Conservation (phyloP, 306 rosid genomes). For the Senna tora region DNA sequence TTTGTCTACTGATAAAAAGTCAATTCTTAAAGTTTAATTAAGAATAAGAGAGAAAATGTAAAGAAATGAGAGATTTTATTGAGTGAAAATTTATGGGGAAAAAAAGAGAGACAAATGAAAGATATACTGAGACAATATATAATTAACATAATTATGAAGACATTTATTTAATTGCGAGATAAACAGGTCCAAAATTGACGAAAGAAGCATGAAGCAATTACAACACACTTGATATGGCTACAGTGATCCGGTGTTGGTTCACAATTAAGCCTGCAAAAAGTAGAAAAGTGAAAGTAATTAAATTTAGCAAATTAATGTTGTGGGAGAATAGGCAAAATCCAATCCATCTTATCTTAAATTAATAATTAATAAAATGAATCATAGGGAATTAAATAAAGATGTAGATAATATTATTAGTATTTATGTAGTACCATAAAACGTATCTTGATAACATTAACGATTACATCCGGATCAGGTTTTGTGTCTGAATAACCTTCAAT, state of each 20-base stretch:
- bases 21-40: no score
- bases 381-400: background rate
- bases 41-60: no score
- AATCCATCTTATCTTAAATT: conserved; percentile 26
- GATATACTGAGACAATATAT: no score
- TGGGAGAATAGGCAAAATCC: background rate
- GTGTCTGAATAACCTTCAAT: conserved; percentile 69
- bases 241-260: conserved; percentile 40
- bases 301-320: background rate
- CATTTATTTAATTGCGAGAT: background rate
- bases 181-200: conserved; percentile 21
- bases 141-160: no score
- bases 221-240: conserved; percentile 20
- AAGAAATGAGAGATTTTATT: no score
- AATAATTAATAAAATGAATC: conserved; percentile 1
- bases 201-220: conserved; percentile 1
- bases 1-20: no score
- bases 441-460: conserved; percentile 53
- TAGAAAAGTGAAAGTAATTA: conserved; percentile 20
- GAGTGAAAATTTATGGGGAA: no score
- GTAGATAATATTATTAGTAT: background rate
- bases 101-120: no score
- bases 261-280: conserved; percentile 53
- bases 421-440: conserved; percentile 52
- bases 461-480: conserved; percentile 52